These are phyloP conservation scores for Arthrobotrys conoides DNA, from an alignment of 2,329 filamentous ascomycete species.

Conservation along the genomic window DNA sequence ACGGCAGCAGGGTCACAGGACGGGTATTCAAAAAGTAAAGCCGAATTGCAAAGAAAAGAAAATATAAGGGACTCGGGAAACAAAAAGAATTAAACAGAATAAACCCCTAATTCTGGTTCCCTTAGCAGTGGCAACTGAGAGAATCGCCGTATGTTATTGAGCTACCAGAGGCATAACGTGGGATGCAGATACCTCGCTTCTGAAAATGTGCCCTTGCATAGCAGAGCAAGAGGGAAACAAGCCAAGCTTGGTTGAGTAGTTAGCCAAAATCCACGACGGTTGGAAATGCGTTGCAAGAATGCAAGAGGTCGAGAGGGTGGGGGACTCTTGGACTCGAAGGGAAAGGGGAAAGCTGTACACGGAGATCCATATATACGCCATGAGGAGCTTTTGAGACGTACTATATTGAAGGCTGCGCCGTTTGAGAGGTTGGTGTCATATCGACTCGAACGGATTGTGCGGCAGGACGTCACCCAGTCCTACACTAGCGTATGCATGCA, in stretches of 20 bases:
- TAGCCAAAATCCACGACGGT: constrained; percentile 41
- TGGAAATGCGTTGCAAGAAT: constrained; percentile 60
- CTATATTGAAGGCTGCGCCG: background rate
- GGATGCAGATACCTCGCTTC: constrained; percentile 60
- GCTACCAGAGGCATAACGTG: constrained; percentile 53
- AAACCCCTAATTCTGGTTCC: constrained; percentile 23
- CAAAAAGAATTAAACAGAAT: constrained; percentile 20
- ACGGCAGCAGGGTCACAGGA: constrained; percentile 32
- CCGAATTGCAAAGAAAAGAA: constrained; percentile 22
- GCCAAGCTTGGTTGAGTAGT: constrained; percentile 18
- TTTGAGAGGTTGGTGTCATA: constrained; percentile 2
- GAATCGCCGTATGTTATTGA: constrained; percentile 48
- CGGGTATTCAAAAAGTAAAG: background rate
- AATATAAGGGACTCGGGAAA: constrained; percentile 18
- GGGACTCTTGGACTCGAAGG: constrained; percentile 28
- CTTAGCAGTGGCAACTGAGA: constrained; percentile 44
- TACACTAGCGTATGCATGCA: background rate
- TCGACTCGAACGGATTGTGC: background rate
- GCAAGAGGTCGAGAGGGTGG: constrained; percentile 34
- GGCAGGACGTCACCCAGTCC: constrained; percentile 1
- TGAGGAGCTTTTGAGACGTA: background rate
- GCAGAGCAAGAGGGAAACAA: constrained; percentile 22
- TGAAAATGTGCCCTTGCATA: constrained; percentile 60
- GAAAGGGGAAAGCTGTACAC: constrained; percentile 34
- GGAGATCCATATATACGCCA: constrained; percentile 46